A percentile compares a stretch with the other conserved stretches of the same genome.
These are phyloP conservation scores for Colletotrichum zoysiae DNA, from an alignment of 2,329 filamentous ascomycete genomes.

Conservation along the genomic window DNA sequence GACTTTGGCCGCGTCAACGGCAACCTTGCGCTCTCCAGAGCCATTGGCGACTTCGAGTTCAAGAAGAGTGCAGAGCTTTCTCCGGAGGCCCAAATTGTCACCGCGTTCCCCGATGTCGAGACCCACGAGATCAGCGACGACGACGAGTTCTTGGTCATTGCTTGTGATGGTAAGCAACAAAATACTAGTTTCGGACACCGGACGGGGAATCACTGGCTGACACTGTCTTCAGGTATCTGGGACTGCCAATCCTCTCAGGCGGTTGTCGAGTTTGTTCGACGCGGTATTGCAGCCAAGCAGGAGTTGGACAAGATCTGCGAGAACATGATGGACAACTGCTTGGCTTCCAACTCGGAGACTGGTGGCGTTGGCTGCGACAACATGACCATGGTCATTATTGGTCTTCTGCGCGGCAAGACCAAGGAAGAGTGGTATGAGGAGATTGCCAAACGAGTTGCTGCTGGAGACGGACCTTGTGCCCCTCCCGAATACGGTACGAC, in stretches of 20 bases:
- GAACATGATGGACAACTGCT: conserved; percentile 99
- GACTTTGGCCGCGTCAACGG: conserved; percentile 99
- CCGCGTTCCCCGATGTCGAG: conserved; percentile 94
- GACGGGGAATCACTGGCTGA: conserved; percentile 8
- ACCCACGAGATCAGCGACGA: conserved; percentile 91
- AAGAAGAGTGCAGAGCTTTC: conserved; percentile 98
- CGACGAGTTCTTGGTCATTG: conserved; percentile 94
- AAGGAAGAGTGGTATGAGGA: conserved; percentile 99
- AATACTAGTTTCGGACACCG: background rate
- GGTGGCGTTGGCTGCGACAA: conserved; percentile 99
- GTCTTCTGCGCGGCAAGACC: conserved; percentile 88
- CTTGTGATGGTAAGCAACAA: conserved; percentile 82
- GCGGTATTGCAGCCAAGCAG: conserved; percentile 96
- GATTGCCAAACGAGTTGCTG: conserved; percentile 92
- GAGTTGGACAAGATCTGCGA: conserved; percentile 95
- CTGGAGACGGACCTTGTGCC: conserved; percentile 97
- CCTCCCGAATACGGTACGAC: conserved; percentile 98
- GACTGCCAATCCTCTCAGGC: conserved; percentile 99
- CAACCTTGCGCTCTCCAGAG: conserved; percentile 94
- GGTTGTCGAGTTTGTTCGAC: conserved; percentile 95
- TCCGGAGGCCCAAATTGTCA: conserved; percentile 99
- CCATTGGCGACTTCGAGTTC: conserved; percentile 99
- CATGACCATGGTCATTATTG: conserved; percentile 97
- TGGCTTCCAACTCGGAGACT: conserved; percentile 97
- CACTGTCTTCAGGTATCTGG: conserved; percentile 85